phyloP scores from a whole-genome alignment of 768 basidiomycete species.

The Amanita jacksonii region DNA sequence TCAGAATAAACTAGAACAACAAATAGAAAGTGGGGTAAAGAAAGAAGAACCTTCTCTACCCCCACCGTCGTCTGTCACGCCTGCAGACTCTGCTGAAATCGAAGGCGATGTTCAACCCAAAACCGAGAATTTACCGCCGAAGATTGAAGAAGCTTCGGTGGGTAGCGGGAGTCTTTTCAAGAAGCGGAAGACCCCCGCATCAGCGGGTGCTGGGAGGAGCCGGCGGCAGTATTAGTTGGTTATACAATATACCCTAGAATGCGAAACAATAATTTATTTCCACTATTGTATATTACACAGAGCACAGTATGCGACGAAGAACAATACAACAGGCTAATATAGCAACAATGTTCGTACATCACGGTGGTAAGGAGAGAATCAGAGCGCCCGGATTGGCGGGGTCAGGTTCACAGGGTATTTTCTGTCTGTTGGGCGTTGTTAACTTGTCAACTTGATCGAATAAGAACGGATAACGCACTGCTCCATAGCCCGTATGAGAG shows the following conservation, averaged over 20 bases:
- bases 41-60: conserved; percentile 8
- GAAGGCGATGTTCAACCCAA: conserved; percentile 10
- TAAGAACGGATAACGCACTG: conserved; percentile 32
- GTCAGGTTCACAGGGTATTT: conserved; percentile 64
- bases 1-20: background rate
- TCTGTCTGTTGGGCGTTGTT: conserved; percentile 34
- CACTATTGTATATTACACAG: background rate
- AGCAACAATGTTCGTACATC: background rate
- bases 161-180: conserved; percentile 18
- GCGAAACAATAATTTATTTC: background rate
- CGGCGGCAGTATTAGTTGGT: conserved; percentile 15
- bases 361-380: conserved; percentile 29
- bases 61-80: conserved; percentile 4
- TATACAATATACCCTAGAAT: background rate
- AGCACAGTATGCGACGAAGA: background rate
- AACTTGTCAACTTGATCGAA: background rate
- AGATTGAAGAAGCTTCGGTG: conserved; percentile 7
- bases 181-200: conserved; percentile 22
- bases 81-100: conserved; percentile 10
- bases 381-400: conserved; percentile 68
- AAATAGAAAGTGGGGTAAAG: conserved; percentile 6
- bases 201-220: conserved; percentile 17
- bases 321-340: background rate
- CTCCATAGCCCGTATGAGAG: conserved; percentile 65
- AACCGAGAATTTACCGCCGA: background rate